Base-by-base conservation (phyloP, 2,329 filamentous ascomycete species). In the Colletotrichum brevisporum region DNA sequence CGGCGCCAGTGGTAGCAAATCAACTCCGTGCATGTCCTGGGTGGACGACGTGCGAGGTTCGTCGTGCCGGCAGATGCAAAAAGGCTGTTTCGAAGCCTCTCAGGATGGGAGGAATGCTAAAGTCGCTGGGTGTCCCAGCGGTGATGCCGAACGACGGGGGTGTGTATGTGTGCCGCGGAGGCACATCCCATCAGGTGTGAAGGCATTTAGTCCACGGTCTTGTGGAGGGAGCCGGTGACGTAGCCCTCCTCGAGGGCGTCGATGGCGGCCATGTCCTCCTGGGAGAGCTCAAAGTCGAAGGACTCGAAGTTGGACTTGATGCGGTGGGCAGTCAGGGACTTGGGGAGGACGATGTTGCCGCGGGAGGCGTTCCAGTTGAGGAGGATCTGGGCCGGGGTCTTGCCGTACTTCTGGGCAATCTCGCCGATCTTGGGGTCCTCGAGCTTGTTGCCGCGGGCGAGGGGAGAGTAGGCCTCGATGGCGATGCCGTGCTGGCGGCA, bases 401-500 rank as follows among this genome's bases (percentile, higher is more conserved):
- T 85, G 62, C 82, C 82, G 69, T 86, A 82, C 77, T 88, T 86
- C 77, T 86, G 79, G 36, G 87, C 88, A 68, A 89, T 84, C 45
- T 82, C 79, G 72, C 84, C 85, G 52, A 90, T 80, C 1, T 82
- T 83, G 61, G 82, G 81, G 77, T 91, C 88, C 75, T 88, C 87
- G 52, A 80, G 78, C 75, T 81, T 81, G 73, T 80, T 78, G 60
- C 79, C 79, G 78, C 90, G 91, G 80, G 90, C 88, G 56, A 81
- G 75, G 26, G 74, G 74, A 21, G 71, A 74, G 67, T 74, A 75
- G 12, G 74, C 74, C 71, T 75, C 67, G 36, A 75, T 63, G 58
- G 70, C 54, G 83, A 94, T 94, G 78, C 91, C 90, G 83, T 94
- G 93, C 73, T 86, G 81, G 88, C 94, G 93, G 89, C 92, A 94